Percentiles rank a stretch among this genome's conserved stretches.
Conservation (phyloP, 306 rosid genomes). For the Vigna angularis region DNA sequence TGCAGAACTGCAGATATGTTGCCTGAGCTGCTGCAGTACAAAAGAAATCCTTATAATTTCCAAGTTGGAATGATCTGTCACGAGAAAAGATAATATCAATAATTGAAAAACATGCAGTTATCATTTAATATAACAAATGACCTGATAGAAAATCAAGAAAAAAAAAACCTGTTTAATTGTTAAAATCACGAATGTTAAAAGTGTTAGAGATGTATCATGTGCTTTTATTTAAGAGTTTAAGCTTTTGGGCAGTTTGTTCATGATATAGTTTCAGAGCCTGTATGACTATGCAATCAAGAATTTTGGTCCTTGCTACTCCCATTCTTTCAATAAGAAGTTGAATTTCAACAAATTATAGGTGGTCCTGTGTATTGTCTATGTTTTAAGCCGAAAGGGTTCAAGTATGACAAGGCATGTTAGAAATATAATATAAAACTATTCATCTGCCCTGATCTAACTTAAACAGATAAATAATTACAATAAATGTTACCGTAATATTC, state of each 20-base stretch:
- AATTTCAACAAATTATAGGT: background rate
- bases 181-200: constrained; percentile 32
- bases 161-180: background rate
- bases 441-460: background rate
- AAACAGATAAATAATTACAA: background rate
- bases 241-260: background rate
- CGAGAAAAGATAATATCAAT: constrained; percentile 39
- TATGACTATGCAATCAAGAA: background rate
- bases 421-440: background rate
- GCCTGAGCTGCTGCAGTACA: constrained; percentile 64
- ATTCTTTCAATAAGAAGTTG: background rate
- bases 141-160: constrained; percentile 5
- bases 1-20: constrained; percentile 83
- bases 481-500: constrained; percentile 69
- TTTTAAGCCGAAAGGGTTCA: background rate
- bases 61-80: constrained; percentile 69
- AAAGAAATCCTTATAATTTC: constrained; percentile 74
- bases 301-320: background rate
- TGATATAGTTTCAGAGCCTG: background rate
- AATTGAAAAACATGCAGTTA: constrained; percentile 1
- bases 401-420: background rate
- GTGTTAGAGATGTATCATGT: background rate
- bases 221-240: background rate
- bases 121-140: constrained; percentile 20
- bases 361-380: background rate